These are phyloP conservation scores for Malassezia pachydermatis DNA, from an alignment of 1,284 basidiomycete genomes.

Conservation along the genomic window DNA sequence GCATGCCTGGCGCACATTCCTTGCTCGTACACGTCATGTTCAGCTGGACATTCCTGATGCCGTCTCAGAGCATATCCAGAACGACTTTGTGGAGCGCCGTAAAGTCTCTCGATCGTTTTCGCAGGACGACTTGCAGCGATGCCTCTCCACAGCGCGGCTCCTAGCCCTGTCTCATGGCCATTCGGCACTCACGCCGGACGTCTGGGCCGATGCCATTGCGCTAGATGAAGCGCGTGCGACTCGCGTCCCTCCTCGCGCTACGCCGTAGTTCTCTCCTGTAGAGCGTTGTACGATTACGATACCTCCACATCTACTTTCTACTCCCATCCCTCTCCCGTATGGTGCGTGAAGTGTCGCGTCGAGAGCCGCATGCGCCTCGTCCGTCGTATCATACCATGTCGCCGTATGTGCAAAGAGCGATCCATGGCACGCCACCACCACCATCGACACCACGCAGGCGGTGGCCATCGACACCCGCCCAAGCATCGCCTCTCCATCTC, in stretches of 20 bases:
- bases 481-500: conserved; percentile 7
- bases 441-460: background rate
- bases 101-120: conserved; percentile 15
- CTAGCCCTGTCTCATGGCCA: conserved; percentile 26
- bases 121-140: conserved; percentile 33
- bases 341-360: background rate
- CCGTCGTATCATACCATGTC: background rate
- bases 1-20: conserved; percentile 18
- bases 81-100: conserved; percentile 36
- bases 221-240: conserved; percentile 20
- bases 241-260: background rate
- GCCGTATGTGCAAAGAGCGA: background rate
- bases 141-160: conserved; percentile 29
- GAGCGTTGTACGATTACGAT: too few relatives aligned
- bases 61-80: conserved; percentile 35
- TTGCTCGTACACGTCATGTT: conserved; percentile 21
- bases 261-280: background rate
- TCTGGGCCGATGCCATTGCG: conserved; percentile 24
- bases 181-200: conserved; percentile 20
- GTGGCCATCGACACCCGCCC: background rate
- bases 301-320: too few relatives aligned
- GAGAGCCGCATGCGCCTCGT: background rate
- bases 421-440: background rate
- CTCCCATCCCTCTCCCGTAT: too few relatives aligned
- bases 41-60: conserved; percentile 30